Base-by-base conservation (phyloP, 1,139 yeast genomes). In the Candida sojae region DNA sequence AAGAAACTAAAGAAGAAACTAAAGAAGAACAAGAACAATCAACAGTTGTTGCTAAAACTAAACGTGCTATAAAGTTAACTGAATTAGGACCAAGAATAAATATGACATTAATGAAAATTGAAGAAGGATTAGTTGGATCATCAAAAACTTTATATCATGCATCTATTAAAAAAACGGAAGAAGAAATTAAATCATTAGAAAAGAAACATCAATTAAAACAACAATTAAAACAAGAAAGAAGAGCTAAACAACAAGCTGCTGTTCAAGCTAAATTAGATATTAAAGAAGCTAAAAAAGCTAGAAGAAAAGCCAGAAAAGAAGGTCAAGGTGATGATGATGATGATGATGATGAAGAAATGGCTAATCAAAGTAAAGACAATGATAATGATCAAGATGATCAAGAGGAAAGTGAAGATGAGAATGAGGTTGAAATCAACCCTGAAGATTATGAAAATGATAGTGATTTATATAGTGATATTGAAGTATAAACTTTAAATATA, bases 51-150 rank as follows among this genome's bases (percentile, higher is more conserved):
- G 26, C 42, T 2, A 42, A 45, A 7, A 82, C 84, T 54, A 91
- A 91, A 71, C 83, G 89, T 59, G 99, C 99, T 1, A 89, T 95
- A 57, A 91, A 91, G 64, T 76, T 95, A 51, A 88, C 93, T 1
- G 99, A 95, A 68, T 73, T 92, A 48, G 99, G 99, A 0, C 99
- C 99, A 34, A 79, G 99, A 56, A 69, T 95, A 67, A 83, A 82
- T 57, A 74, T 95, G 68, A 73, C 83, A 45, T 74, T 93, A 53
- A 73, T 87, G 48, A 95, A 95, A 71, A 88, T 95, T 51, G 98
- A 93, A 68, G 98, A 93, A 64, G 97, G 96, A 13, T 81, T 92
- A 44, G 74, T 81, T 4, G 99, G 99, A 43, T 62, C 76, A 5
- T 71, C 77, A 29, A 91, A 90, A 70, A 89, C 95, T 13, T 68